These are phyloP conservation scores for Xylaria flabelliformis DNA, from an alignment of 495 filamentous ascomycete species.

Conservation along the genomic window DNA sequence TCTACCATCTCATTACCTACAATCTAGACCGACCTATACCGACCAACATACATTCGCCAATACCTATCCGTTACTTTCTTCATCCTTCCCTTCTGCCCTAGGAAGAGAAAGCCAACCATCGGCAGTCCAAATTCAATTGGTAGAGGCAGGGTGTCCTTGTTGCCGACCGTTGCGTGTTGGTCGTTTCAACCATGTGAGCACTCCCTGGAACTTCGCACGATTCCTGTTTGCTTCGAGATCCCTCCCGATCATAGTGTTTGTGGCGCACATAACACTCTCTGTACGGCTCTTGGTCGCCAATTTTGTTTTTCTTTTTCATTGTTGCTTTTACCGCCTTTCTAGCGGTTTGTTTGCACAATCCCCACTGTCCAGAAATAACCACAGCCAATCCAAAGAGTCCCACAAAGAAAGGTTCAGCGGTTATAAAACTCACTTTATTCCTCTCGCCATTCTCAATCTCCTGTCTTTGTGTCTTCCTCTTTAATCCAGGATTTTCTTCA, in stretches of 20 bases:
- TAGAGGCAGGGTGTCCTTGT: background rate
- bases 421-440: background rate
- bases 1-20: conserved; percentile 25
- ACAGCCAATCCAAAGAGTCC: conserved; percentile 7
- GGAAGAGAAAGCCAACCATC: conserved; percentile 21
- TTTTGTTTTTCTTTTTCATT: conserved; percentile 8
- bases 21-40: conserved; percentile 28
- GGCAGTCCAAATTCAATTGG: conserved; percentile 22
- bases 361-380: conserved; percentile 28
- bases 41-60: conserved; percentile 22
- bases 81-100: background rate
- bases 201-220: conserved; percentile 16
- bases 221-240: conserved; percentile 16
- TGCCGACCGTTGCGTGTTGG: background rate
- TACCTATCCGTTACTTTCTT: conserved; percentile 29
- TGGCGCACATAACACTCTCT: conserved; percentile 12
- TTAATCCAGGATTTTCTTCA: background rate
- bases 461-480: background rate
- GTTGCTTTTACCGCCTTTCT: conserved; percentile 17
- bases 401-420: conserved; percentile 4
- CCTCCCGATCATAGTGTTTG: conserved; percentile 8
- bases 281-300: background rate
- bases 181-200: conserved; percentile 31
- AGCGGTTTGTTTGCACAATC: conserved; percentile 31
- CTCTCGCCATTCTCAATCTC: background rate